Evolutionary conservation across 1,139 yeast species (phyloP), one percentile per base, ranked within the genome.

Genomic region (Suhomyces ambrosiae): DNA sequence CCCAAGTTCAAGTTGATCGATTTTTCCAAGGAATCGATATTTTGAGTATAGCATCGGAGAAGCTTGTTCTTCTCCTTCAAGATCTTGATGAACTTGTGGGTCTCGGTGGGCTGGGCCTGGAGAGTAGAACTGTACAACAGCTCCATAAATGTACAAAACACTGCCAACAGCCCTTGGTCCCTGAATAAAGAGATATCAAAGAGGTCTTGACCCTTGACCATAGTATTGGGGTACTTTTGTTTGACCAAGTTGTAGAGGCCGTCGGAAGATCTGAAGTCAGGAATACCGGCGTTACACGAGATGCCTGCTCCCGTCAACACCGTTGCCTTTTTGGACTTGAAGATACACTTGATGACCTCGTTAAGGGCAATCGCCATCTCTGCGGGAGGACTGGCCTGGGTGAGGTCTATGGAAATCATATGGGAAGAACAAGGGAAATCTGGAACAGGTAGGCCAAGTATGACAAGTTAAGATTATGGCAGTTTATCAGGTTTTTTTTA

Each of bases 271-370:
- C 97, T 73, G 60, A 90, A 90, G 59, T 90, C 97, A 1, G 97
- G 97, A 38, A 90, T 90, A 0, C 97, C 97, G 1, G 97, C 97
- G 58, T 86, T 88, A 58, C 97, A 88, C 17, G 96, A 87, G 41
- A 90, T 87, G 2, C 97, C 97, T 2, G 97, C 97, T 7, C 97
- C 97, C 0, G 97, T 88, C 39, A 89, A 71, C 7, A 82, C 71
- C 9, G 82, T 67, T 30, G 82, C 66, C 53, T 73, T 79, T 44
- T 72, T 72, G 33, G 71, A 47, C 49, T 80, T 69, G 47, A 64
- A 69, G 9, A 84, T 65, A 33, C 51, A 33, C 46, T 68, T 69
- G 35, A 68, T 57, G 17, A 67, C 66, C 45, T 71, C 76, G 34
- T 68, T 60, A 30, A 71, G 52, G 37, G 56, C 55, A 25, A 68